Evolutionary conservation across 2,329 filamentous ascomycete species (phyloP), one percentile per base, ranked within the genome.

Genomic region (Bipolaris bicolor): DNA sequence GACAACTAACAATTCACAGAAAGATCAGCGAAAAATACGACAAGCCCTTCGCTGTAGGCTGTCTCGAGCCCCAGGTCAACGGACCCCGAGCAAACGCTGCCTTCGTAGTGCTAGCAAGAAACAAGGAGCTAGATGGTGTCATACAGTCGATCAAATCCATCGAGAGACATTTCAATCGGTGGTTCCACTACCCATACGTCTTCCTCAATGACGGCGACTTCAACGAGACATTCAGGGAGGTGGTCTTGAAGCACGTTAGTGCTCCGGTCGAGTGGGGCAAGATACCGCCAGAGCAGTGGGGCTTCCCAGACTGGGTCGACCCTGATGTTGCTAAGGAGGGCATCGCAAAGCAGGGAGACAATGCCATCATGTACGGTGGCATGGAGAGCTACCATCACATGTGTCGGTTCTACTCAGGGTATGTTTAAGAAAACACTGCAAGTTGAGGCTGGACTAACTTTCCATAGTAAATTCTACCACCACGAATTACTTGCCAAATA

Each of bases 371-470:
- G 95, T 99, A 98, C 76, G 95, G 95, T 76, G 95, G 95, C 45
- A 89, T 99, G 83, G 95, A 98, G 78, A 97, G 93, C 79, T 99
- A 99, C 75, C 95, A 99, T 73, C 90, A 96, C 79, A 99, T 99
- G 95, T 99, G 95, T 77, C 88, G 95, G 68, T 99, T 99, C 82
- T 99, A 99, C 80, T 99, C 95, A 62, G 95, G 94, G 90, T 95
- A 82, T 70, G 87, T 46, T 31, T 18, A 40, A 18, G 15, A 31
- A 31, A 31, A 7, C 3, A 10, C 7, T n/a, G 29, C n/a, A 26
- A 26, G n/a, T 5, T 5, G 22, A 34, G 4, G 5, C 29, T 40
- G 11, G 26, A 36, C 69, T 72, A 56, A 74, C 46, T 16, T 29
- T 7, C 6, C 48, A 31, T 55, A 88, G 92, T 41, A 95, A 96